These are phyloP conservation scores for Miscanthus sacchariflorus DNA, from an alignment of 202 grass and related monocot species.

Conservation along the genomic window DNA sequence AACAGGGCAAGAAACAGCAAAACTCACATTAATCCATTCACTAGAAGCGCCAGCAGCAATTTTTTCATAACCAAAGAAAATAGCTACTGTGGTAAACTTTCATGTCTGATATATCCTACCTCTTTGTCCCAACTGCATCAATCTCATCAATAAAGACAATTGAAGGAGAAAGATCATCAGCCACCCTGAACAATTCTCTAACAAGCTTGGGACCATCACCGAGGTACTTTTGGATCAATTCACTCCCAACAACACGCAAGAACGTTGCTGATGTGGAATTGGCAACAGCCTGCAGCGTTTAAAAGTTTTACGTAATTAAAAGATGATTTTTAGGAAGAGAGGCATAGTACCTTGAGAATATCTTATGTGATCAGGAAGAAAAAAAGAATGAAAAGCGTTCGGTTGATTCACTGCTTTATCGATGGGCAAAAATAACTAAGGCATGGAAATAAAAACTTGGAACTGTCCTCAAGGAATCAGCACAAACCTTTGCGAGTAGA, in stretches of 20 bases:
- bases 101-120: slow-evolving; percentile 46
- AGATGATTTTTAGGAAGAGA: background rate
- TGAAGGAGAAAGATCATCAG: slow-evolving; percentile 96
- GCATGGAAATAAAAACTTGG: slow-evolving; percentile 13
- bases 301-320: background rate
- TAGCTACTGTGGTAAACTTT: background rate
- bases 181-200: slow-evolving; percentile 92
- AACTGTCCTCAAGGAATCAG: background rate
- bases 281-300: slow-evolving; percentile 75
- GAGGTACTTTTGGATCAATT: slow-evolving; percentile 97
- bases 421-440: background rate
- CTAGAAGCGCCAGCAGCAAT: background rate
- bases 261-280: slow-evolving; percentile 99
- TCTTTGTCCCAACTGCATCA: slow-evolving; percentile 95
- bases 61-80: slow-evolving; percentile 28
- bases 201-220: slow-evolving; percentile 97
- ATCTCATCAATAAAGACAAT: slow-evolving; percentile 99
- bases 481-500: slow-evolving; percentile 81
- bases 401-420: slow-evolving; percentile 14
- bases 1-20: slow-evolving; percentile 13
- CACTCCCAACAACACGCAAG: slow-evolving; percentile 96
- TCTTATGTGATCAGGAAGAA: background rate
- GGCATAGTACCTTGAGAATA: background rate
- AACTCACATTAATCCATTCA: slow-evolving; percentile 20
- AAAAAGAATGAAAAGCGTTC: background rate